Conservation (phyloP, 805 yeast species). For the Candida tallmaniae region DNA sequence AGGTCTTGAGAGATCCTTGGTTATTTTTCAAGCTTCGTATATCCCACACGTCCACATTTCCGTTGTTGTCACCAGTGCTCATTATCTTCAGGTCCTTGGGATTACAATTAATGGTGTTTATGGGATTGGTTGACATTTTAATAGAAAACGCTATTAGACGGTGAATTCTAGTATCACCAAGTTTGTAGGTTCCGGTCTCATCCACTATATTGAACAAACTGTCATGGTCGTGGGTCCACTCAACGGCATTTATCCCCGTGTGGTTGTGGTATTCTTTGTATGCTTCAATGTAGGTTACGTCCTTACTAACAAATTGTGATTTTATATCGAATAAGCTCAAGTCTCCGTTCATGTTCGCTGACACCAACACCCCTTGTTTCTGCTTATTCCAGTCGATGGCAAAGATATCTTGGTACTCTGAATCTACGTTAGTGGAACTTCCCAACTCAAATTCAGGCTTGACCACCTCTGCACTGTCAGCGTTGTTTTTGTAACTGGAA, state of each 20-base stretch:
- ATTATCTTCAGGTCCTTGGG: constrained; percentile 50
- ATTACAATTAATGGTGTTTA: constrained; percentile 60
- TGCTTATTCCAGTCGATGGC: constrained; percentile 73
- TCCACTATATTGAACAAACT: constrained; percentile 61
- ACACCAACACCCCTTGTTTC: constrained; percentile 53
- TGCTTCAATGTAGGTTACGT: constrained; percentile 5
- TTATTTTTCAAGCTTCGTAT: constrained; percentile 36
- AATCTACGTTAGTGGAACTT: constrained; percentile 24
- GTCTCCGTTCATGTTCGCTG: constrained; percentile 62
- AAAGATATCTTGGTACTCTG: constrained; percentile 50
- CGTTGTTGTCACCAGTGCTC: constrained; percentile 66
- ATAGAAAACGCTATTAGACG: constrained; percentile 1
- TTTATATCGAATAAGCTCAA: constrained; percentile 67
- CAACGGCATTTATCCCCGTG: constrained; percentile 62
- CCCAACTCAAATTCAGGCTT: constrained; percentile 51
- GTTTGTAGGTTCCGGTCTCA: constrained; percentile 50
- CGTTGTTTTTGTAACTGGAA: constrained; percentile 27
- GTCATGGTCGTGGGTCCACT: constrained; percentile 64
- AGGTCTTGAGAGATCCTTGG: not conserved
- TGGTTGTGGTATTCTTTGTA: not conserved
- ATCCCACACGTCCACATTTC: constrained; percentile 61
- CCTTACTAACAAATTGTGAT: constrained; percentile 25
- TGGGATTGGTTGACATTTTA: constrained; percentile 25
- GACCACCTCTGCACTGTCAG: constrained; percentile 22
- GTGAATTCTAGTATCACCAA: constrained; percentile 50